Evolutionary conservation across 805 yeast genomes (phyloP).

Genomic region (Teunomyces barrocoloradensis): DNA sequence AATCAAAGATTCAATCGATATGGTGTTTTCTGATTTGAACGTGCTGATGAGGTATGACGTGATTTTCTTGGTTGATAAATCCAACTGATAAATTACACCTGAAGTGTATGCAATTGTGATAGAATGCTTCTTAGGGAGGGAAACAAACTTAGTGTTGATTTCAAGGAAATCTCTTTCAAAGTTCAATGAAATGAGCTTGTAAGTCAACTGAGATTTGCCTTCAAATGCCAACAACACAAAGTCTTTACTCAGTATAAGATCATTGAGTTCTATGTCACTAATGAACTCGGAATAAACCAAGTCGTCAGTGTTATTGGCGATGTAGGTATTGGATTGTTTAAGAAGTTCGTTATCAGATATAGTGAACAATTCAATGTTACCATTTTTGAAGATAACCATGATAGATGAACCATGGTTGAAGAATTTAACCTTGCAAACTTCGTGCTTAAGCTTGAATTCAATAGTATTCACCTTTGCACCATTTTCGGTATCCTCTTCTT

Average conservation of each 20-base stretch:
- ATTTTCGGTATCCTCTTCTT: conserved; percentile 5
- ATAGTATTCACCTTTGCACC: conserved; percentile 7
- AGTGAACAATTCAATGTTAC: conserved; percentile 21
- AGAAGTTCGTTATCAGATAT: conserved; percentile 1
- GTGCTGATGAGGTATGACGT: conserved; percentile 21
- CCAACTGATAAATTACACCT: conserved; percentile 26
- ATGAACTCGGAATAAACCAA: conserved; percentile 31
- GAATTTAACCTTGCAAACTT: conserved; percentile 10
- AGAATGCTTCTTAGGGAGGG: conserved; percentile 4
- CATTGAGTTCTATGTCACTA: conserved; percentile 19
- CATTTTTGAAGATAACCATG: conserved; percentile 25
- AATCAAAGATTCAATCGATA: conserved; percentile 20
- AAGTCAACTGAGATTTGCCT: conserved; percentile 13
- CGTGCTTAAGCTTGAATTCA: conserved; percentile 7
- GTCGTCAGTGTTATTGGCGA: conserved; percentile 14
- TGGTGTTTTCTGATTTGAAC: conserved; percentile 18
- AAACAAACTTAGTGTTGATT: conserved; percentile 13
- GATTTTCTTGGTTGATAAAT: conserved; percentile 13
- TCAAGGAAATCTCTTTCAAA: conserved; percentile 19
- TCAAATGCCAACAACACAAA: conserved; percentile 18
- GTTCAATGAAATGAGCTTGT: conserved; percentile 25
- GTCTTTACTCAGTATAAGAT: conserved; percentile 21
- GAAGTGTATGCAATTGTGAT: conserved; percentile 21
- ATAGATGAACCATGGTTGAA: conserved; percentile 8
- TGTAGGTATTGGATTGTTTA: not conserved